These are phyloP conservation scores for Leucaena leucocephala DNA, from an alignment of 306 rosid genomes.

Conservation along the genomic window DNA sequence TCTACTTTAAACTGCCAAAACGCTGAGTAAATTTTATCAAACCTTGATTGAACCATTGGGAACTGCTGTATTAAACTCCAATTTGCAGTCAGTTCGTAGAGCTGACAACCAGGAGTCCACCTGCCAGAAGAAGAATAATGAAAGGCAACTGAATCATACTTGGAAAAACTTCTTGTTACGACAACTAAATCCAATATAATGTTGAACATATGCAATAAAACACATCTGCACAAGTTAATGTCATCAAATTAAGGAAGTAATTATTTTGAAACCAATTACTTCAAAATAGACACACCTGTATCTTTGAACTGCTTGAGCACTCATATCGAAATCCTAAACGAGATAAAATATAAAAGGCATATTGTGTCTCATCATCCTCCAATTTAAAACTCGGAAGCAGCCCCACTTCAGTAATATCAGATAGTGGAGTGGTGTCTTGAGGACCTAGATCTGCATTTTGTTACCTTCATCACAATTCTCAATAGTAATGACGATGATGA, in stretches of 20 bases:
- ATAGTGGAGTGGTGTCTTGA: slow-evolving; percentile 21
- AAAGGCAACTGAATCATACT: neutral
- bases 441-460: slow-evolving; percentile 26
- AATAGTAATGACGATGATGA: neutral
- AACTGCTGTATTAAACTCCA: slow-evolving; percentile 45
- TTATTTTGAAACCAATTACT: slow-evolving; percentile 12
- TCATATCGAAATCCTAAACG: slow-evolving; percentile 78
- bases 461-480: neutral
- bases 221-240: slow-evolving; percentile 25
- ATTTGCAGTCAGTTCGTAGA: slow-evolving; percentile 59
- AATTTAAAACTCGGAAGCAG: slow-evolving; percentile 66
- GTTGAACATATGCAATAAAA: slow-evolving; percentile 18
- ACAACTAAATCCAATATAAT: slow-evolving; percentile 1
- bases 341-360: slow-evolving; percentile 74
- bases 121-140: slow-evolving; percentile 46
- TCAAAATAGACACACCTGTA: slow-evolving; percentile 55
- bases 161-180: neutral
- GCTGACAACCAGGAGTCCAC: slow-evolving; percentile 77
- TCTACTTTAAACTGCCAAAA: slow-evolving; percentile 40
- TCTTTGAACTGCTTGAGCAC: slow-evolving; percentile 76
- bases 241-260: slow-evolving; percentile 6
- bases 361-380: slow-evolving; percentile 61
- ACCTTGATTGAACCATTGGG: slow-evolving; percentile 35
- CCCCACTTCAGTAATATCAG: slow-evolving; percentile 74
- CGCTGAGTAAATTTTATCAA: slow-evolving; percentile 28